Evolutionary conservation across 2,329 filamentous ascomycete species (phyloP).

Genomic region (Aspergillus glaucus): DNA sequence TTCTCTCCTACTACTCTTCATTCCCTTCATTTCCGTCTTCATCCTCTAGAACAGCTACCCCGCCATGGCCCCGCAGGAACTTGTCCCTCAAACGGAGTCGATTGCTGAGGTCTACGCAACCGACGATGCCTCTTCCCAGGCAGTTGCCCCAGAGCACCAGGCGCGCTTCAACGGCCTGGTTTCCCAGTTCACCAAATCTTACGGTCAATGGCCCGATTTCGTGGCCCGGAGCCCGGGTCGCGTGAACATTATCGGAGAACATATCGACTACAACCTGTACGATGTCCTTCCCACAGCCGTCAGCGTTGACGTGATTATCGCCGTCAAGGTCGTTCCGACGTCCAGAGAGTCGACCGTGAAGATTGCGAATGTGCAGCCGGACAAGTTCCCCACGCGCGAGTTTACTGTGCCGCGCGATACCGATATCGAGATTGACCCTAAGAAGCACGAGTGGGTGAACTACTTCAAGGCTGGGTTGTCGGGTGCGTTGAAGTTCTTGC

Average conservation of each 20-base stretch:
- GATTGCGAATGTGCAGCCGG: conserved; percentile 70
- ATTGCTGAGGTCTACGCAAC: conserved; percentile 78
- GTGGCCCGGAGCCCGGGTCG: conserved; percentile 85
- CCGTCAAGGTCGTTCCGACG: conserved; percentile 53
- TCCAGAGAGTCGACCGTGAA: conserved; percentile 56
- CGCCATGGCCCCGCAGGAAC: conserved; percentile 37
- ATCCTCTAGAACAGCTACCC: conserved; percentile 13
- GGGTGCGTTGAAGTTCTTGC: conserved; percentile 72
- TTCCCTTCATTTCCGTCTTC: conserved; percentile 1
- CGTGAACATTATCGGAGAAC: conserved; percentile 98
- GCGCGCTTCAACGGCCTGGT: conserved; percentile 71
- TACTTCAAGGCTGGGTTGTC: conserved; percentile 92
- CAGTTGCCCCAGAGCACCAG: conserved; percentile 61
- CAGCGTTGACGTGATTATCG: conserved; percentile 82
- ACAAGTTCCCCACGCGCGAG: conserved; percentile 68
- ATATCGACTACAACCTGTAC: conserved; percentile 98
- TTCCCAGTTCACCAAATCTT: conserved; percentile 62
- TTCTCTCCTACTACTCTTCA: not conserved
- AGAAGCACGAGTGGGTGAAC: conserved; percentile 89
- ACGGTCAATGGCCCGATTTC: conserved; percentile 68
- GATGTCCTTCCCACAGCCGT: conserved; percentile 94
- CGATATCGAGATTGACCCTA: conserved; percentile 73
- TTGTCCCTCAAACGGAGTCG: conserved; percentile 68
- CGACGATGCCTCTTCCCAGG: conserved; percentile 67
- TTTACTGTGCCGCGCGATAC: conserved; percentile 62